Conservation (phyloP, 1,284 basidiomycete genomes). For the Porogramme epimiltina region DNA sequence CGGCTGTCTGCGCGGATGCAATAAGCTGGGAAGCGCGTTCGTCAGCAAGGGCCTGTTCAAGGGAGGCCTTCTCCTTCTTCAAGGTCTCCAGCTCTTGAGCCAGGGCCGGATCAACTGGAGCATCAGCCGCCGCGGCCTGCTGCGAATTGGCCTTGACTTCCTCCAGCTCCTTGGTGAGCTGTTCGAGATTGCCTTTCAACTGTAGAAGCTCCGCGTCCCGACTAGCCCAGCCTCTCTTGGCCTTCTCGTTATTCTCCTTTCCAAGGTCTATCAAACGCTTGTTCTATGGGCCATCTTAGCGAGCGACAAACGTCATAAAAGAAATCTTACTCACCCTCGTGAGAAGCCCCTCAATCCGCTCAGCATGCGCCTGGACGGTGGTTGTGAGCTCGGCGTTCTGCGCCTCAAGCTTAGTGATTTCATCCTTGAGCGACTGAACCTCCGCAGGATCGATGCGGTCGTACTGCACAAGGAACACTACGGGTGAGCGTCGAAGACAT, state of each 20-base stretch:
- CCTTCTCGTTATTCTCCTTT: slow-evolving; percentile 35
- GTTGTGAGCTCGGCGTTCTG: slow-evolving; percentile 45
- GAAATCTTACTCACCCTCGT: background rate
- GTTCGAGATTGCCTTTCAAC: slow-evolving; percentile 34
- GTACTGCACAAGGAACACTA: slow-evolving; percentile 49
- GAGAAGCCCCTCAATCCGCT: background rate
- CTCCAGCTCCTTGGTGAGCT: slow-evolving; percentile 36
- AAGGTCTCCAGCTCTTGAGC: slow-evolving; percentile 40
- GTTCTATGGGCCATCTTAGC: background rate
- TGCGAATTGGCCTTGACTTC: slow-evolving; percentile 28
- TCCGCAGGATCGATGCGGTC: slow-evolving; percentile 89
- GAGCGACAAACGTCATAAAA: background rate
- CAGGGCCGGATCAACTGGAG: slow-evolving; percentile 27
- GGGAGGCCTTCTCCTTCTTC: slow-evolving; percentile 42
- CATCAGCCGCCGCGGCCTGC: slow-evolving; percentile 17
- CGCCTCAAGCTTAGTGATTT: slow-evolving; percentile 59
- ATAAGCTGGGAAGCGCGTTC: slow-evolving; percentile 33
- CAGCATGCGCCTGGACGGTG: slow-evolving; percentile 38
- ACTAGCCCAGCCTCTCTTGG: slow-evolving; percentile 33
- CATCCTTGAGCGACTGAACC: slow-evolving; percentile 78
- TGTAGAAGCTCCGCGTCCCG: slow-evolving; percentile 39
- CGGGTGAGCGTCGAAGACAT: background rate
- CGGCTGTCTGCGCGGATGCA: slow-evolving; percentile 11
- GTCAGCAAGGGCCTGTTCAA: slow-evolving; percentile 44
- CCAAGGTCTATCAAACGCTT: slow-evolving; percentile 32